Base-by-base conservation (phyloP, 192 early-diverging fungal genomes). In the Backusella psychrophila region DNA sequence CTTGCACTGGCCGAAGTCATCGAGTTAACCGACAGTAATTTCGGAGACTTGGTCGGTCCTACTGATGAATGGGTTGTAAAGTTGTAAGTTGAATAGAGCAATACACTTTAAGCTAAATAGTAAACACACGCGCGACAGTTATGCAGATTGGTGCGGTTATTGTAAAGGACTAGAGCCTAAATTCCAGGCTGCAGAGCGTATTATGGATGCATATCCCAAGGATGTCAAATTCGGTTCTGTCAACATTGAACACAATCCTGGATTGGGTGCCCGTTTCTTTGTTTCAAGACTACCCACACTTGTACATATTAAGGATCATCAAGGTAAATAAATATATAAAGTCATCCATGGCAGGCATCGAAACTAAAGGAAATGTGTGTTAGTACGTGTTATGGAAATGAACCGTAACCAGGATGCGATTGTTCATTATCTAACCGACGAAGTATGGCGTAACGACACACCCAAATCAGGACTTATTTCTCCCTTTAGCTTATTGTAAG, bases 71-170 rank as follows among this genome's bases (percentile, higher is more conserved):
- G 78, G 78, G 35, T 79, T 17, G 36, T 79, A 15, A 73, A 78
- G 49, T 78, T 78, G 77, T 78, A 78, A 74, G 77, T 21, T 21
- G 15, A 52, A 42, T 15, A n/a, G 36, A 71, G 15, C 33, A 17
- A 29, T 53, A 7, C 17, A 2, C n/a, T 53, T n/a, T 33, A 53
- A 29, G 4, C 23, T 12, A 14, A 29, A 44, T 44, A 44, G 14
- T 17, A 44, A 44, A 44, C 42, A 44, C 12, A 44, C 7, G 8
- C n/a, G 7, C 2, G 9, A 6, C 38, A 81, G 80, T 26, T 81
- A 81, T 74, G 76, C 80, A 17, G 63, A 71, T 17, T 81, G 80
- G 80, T 81, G 80, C 69, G 69, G 71, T 17, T 39, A 76, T n/a
- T 81, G 80, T 76, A 73, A 74, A 31, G 72, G 41, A 23, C 66